phyloP scores from a whole-genome alignment of 2,329 filamentous ascomycete genomes.

The Trichoderma guizhouense region DNA sequence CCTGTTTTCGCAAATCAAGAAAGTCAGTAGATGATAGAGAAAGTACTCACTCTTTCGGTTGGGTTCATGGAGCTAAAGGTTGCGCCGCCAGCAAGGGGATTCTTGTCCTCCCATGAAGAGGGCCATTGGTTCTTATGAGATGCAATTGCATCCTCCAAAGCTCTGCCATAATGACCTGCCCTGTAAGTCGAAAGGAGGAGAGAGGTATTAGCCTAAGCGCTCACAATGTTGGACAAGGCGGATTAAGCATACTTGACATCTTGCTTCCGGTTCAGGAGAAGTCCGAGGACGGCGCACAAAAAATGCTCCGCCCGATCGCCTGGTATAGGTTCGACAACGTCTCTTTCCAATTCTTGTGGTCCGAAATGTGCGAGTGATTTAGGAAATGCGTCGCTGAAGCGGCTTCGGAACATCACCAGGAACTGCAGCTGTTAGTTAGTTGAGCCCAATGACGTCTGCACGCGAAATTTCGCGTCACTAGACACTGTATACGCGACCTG shows the following conservation, averaged over 20 bases:
- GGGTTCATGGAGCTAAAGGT: constrained; percentile 82
- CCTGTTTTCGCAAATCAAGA: not conserved
- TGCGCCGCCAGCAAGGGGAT: constrained; percentile 74
- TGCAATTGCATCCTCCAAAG: constrained; percentile 87
- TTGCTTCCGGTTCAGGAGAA: constrained; percentile 95
- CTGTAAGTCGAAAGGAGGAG: constrained; percentile 44
- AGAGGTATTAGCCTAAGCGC: constrained; percentile 20
- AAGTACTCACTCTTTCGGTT: constrained; percentile 66
- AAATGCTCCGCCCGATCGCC: constrained; percentile 84
- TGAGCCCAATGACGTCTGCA: constrained; percentile 32
- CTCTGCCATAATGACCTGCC: constrained; percentile 86
- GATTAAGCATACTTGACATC: constrained; percentile 79
- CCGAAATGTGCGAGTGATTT: constrained; percentile 86
- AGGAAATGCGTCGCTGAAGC: constrained; percentile 86
- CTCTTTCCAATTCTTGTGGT: constrained; percentile 90
- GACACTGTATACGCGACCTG: constrained; percentile 37
- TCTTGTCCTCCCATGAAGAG: constrained; percentile 74
- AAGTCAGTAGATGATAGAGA: not conserved
- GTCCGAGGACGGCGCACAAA: constrained; percentile 80
- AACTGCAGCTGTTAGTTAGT: constrained; percentile 62
- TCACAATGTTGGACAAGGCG: not conserved
- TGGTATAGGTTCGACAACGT: constrained; percentile 72
- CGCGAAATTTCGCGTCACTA: constrained; percentile 54
- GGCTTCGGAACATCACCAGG: constrained; percentile 95
- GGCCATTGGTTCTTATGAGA: constrained; percentile 88